Conservation (phyloP, 768 basidiomycete genomes). For the Tylopilus cervinicoccineus region DNA sequence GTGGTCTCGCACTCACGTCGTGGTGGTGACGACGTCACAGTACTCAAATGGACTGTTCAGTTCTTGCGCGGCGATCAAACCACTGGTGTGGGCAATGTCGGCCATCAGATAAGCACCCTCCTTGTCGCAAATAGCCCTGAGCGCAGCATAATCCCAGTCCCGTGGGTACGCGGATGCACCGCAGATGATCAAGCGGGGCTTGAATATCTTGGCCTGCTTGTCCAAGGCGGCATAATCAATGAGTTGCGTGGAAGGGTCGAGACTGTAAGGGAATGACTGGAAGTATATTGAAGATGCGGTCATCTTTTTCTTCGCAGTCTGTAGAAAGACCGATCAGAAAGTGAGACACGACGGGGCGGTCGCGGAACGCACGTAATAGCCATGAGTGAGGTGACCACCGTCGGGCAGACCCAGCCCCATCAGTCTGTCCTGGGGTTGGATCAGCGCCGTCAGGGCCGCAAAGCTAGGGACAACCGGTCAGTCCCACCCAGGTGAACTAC, state of each 20-base stretch:
- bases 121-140: slow-evolving; percentile 77
- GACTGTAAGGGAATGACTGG: slow-evolving; percentile 93
- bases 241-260: slow-evolving; percentile 77
- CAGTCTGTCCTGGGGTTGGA: slow-evolving; percentile 95
- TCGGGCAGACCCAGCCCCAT: slow-evolving; percentile 99
- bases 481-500: background rate
- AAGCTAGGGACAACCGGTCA: slow-evolving; percentile 53
- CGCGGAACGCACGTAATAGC: slow-evolving; percentile 73
- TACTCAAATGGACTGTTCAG: slow-evolving; percentile 89
- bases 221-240: slow-evolving; percentile 84
- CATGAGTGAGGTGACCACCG: slow-evolving; percentile 96
- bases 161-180: slow-evolving; percentile 98
- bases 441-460: slow-evolving; percentile 91
- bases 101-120: slow-evolving; percentile 93
- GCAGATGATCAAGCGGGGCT: slow-evolving; percentile 92
- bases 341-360: background rate
- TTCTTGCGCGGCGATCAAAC: slow-evolving; percentile 89
- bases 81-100: slow-evolving; percentile 97
- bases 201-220: slow-evolving; percentile 89
- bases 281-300: slow-evolving; percentile 99
- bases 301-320: slow-evolving; percentile 99
- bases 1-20: slow-evolving; percentile 60
- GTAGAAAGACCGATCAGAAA: slow-evolving; percentile 5
- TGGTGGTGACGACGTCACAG: slow-evolving; percentile 98
- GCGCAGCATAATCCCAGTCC: slow-evolving; percentile 90